Conservation (phyloP, 805 yeast genomes). For the Lipomyces yamanashiensis region DNA sequence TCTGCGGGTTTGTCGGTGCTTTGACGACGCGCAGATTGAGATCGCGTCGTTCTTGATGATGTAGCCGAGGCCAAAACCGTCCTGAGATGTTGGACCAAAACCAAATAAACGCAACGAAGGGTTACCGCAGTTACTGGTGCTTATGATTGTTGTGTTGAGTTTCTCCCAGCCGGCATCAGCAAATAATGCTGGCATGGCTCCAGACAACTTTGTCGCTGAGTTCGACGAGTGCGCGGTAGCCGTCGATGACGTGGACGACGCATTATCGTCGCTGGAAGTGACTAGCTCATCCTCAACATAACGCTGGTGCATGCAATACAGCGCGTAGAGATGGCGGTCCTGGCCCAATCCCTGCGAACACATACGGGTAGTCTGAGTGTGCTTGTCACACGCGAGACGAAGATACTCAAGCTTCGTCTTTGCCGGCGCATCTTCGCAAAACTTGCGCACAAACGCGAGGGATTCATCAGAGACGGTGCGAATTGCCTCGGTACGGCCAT, state of each 20-base stretch:
- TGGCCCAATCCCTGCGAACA: constrained; percentile 85
- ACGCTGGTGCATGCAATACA: constrained; percentile 82
- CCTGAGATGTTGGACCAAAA: constrained; percentile 86
- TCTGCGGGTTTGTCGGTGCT: constrained; percentile 84
- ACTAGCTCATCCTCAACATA: constrained; percentile 40
- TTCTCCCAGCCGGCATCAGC: constrained; percentile 89
- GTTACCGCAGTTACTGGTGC: constrained; percentile 90
- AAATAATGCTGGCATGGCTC: constrained; percentile 70
- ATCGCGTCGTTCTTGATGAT: constrained; percentile 81
- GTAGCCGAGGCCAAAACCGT: constrained; percentile 93
- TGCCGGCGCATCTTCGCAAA: constrained; percentile 70
- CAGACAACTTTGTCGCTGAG: constrained; percentile 29
- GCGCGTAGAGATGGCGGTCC: constrained; percentile 86
- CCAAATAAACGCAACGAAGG: constrained; percentile 87
- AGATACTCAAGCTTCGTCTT: constrained; percentile 63
- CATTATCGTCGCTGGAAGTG: constrained; percentile 28
- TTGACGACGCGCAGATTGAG: constrained; percentile 81
- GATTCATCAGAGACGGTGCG: constrained; percentile 83
- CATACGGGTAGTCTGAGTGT: constrained; percentile 66
- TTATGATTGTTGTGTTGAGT: constrained; percentile 75
- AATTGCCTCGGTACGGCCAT: constrained; percentile 92
- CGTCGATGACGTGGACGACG: constrained; percentile 4
- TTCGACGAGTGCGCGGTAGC: background rate
- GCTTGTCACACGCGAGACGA: constrained; percentile 71
- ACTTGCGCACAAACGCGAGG: constrained; percentile 78